Evolutionary conservation across 768 basidiomycete species (phyloP).

Genomic region (Boletus patriciae): DNA sequence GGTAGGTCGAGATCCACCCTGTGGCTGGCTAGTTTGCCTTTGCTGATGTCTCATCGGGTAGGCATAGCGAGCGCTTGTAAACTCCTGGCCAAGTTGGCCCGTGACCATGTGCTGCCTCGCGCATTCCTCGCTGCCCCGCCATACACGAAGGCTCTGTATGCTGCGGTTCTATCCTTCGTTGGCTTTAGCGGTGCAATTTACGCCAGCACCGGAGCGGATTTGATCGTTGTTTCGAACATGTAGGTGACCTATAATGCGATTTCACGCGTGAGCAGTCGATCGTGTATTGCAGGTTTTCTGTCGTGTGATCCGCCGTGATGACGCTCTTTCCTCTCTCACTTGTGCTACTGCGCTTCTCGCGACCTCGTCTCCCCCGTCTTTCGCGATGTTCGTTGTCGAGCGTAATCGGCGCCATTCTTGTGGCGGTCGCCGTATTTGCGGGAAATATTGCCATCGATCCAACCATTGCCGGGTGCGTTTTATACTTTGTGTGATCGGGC

Average conservation of each 20-base stretch:
- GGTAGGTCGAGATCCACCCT: slow-evolving; percentile 36
- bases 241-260: slow-evolving; percentile 21
- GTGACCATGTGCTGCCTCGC: slow-evolving; percentile 60
- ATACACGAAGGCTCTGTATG: slow-evolving; percentile 49
- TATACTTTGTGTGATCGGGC: background rate
- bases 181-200: slow-evolving; percentile 54
- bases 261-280: background rate
- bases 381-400: slow-evolving; percentile 40
- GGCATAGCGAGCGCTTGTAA: slow-evolving; percentile 60
- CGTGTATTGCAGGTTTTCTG: slow-evolving; percentile 50
- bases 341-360: slow-evolving; percentile 62
- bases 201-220: slow-evolving; percentile 52
- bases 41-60: slow-evolving; percentile 20
- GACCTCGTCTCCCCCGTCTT: slow-evolving; percentile 53
- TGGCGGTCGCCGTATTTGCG: slow-evolving; percentile 46
- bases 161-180: slow-evolving; percentile 52
- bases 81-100: slow-evolving; percentile 55
- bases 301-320: slow-evolving; percentile 68
- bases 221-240: slow-evolving; percentile 61
- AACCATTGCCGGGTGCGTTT: slow-evolving; percentile 50
- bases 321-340: slow-evolving; percentile 60
- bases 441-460: slow-evolving; percentile 65
- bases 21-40: background rate
- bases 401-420: slow-evolving; percentile 43
- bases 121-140: slow-evolving; percentile 50